Evolutionary conservation across 2,329 filamentous ascomycete species (phyloP).

Genomic region (Ascocoryne sarcoides): DNA sequence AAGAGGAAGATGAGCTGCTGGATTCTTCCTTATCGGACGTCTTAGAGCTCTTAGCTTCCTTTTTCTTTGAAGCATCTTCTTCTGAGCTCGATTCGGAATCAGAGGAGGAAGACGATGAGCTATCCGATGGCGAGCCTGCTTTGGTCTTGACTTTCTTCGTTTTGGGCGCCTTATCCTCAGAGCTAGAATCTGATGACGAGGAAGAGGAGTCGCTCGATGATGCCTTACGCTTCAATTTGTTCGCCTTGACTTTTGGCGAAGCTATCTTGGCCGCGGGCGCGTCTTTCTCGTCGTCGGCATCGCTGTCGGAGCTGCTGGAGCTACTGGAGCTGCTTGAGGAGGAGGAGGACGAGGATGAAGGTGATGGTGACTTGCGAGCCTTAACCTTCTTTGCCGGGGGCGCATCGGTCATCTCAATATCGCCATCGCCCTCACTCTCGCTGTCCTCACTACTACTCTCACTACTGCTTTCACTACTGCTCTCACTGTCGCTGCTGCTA

Average conservation of each 20-base stretch:
- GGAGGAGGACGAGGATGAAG: conserved; percentile 31
- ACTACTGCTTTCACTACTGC: conserved; percentile 30
- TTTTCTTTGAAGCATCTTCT: conserved; percentile 3
- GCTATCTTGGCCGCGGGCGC: conserved; percentile 19
- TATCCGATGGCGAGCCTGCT: conserved; percentile 13
- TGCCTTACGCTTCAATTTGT: conserved; percentile 49
- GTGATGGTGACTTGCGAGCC: conserved; percentile 26
- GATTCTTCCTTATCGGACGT: conserved; percentile 11
- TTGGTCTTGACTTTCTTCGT: conserved; percentile 44
- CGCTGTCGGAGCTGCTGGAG: conserved; percentile 37
- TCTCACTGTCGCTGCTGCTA: conserved; percentile 7
- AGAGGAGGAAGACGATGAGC: conserved; percentile 17
- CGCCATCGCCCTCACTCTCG: conserved; percentile 19
- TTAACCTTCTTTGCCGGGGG: conserved; percentile 25
- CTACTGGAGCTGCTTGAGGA: conserved; percentile 18
- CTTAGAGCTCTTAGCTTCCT: conserved; percentile 4
- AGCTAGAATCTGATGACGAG: conserved; percentile 35
- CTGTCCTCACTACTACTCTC: conserved; percentile 18
- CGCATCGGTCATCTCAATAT: conserved; percentile 29
- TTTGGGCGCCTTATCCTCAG: conserved; percentile 38
- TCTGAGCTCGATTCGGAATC: conserved; percentile 30
- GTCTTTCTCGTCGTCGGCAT: conserved; percentile 42
- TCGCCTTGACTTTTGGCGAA: conserved; percentile 27
- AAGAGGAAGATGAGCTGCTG: conserved; percentile 14
- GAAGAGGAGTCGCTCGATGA: conserved; percentile 32